These are phyloP conservation scores for Leccinellum rugosiceps DNA, from an alignment of 768 basidiomycete genomes.

Conservation along the genomic window DNA sequence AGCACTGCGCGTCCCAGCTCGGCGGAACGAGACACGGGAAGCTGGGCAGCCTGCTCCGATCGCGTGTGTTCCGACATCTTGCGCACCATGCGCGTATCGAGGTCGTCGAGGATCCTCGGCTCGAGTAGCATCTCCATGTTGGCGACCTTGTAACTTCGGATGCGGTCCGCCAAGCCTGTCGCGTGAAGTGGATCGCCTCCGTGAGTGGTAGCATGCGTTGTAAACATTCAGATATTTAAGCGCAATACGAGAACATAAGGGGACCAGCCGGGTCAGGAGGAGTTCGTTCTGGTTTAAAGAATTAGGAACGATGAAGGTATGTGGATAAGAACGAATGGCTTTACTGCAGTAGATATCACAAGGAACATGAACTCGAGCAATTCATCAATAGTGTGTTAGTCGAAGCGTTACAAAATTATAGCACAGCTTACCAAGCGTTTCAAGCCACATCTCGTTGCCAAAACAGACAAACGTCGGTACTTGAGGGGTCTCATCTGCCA, in stretches of 20 bases:
- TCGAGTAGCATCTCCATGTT: slow-evolving; percentile 90
- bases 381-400: slow-evolving; percentile 56
- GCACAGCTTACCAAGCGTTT: slow-evolving; percentile 53
- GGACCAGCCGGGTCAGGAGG: slow-evolving; percentile 78
- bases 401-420: neutral
- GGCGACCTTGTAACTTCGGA: slow-evolving; percentile 76
- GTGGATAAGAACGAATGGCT: slow-evolving; percentile 15
- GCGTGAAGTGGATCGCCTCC: slow-evolving; percentile 79
- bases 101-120: slow-evolving; percentile 71
- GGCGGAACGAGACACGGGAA: slow-evolving; percentile 61
- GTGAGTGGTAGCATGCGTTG: slow-evolving; percentile 75
- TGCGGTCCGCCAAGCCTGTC: slow-evolving; percentile 56
- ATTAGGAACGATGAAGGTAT: neutral
- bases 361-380: slow-evolving; percentile 84
- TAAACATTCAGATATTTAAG: slow-evolving; percentile 61
- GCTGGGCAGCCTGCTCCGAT: slow-evolving; percentile 58
- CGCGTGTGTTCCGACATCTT: slow-evolving; percentile 61
- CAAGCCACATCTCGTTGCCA: slow-evolving; percentile 71
- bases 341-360: slow-evolving; percentile 80
- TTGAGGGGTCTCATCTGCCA: slow-evolving; percentile 67
- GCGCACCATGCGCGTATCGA: slow-evolving; percentile 60
- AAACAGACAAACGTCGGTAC: slow-evolving; percentile 76
- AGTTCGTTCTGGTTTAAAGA: slow-evolving; percentile 66
- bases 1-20: slow-evolving; percentile 51
- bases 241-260: slow-evolving; percentile 78